Evolutionary conservation across 495 filamentous ascomycete genomes (phyloP).

Genomic region (Aspergillus cavernicola): DNA sequence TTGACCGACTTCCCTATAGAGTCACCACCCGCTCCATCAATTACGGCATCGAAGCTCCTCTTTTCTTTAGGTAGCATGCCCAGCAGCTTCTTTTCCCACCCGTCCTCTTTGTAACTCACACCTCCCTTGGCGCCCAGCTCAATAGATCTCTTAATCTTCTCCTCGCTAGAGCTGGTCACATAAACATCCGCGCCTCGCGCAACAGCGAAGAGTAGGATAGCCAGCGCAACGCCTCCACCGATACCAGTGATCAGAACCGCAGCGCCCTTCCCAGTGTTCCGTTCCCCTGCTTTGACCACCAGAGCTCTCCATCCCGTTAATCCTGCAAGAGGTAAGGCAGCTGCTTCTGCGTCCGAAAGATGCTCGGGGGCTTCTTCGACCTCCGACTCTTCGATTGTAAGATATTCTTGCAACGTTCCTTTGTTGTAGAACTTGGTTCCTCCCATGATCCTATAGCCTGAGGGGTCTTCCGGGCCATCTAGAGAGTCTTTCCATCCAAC

Average conservation of each 20-base stretch:
- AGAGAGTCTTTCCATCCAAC: constrained; percentile 69
- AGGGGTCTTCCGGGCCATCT: constrained; percentile 65
- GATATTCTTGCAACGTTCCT: constrained; percentile 69
- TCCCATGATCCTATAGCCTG: constrained; percentile 67
- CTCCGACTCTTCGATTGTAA: constrained; percentile 65
- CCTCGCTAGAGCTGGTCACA: constrained; percentile 61
- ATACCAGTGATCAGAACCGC: constrained; percentile 75
- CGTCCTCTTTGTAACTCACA: constrained; percentile 59
- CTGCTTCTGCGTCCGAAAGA: constrained; percentile 66
- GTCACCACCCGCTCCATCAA: constrained; percentile 77
- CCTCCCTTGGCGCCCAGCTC: constrained; percentile 66
- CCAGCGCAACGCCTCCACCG: constrained; percentile 74
- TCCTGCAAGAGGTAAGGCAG: constrained; percentile 75
- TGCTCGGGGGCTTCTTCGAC: constrained; percentile 72
- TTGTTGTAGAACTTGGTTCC: constrained; percentile 57
- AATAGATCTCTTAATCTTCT: constrained; percentile 62
- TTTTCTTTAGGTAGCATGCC: constrained; percentile 50
- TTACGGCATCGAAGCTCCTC: constrained; percentile 62
- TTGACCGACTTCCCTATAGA: constrained; percentile 55
- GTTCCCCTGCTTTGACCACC: constrained; percentile 61
- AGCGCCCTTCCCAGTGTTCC: constrained; percentile 51
- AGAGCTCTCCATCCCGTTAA: constrained; percentile 86
- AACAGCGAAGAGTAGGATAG: constrained; percentile 65
- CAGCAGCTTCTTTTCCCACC: constrained; percentile 67
- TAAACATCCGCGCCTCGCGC: constrained; percentile 62